These are phyloP conservation scores for Digitaria exilis DNA, from an alignment of 202 grass and related monocot species.

Conservation along the genomic window DNA sequence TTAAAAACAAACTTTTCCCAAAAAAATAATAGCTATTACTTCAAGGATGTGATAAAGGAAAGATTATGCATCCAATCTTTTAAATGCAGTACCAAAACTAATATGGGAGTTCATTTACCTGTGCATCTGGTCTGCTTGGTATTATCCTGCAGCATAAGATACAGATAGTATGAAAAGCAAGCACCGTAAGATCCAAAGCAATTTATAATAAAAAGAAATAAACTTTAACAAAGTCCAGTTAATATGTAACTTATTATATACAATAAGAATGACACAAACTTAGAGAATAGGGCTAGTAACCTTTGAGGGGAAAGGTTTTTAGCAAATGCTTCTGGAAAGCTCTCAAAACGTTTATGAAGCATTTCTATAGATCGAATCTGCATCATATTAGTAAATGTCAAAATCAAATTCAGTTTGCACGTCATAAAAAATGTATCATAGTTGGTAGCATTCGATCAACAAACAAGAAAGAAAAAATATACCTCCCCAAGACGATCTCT, in stretches of 20 bases:
- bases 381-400: conserved; percentile 34
- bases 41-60: conserved; percentile 1
- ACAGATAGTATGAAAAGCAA: conserved; percentile 29
- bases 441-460: conserved; percentile 14
- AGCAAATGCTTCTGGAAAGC: conserved; percentile 91
- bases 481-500: conserved; percentile 89
- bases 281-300: conserved; percentile 25
- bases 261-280: conserved; percentile 29
- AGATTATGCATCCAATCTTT: background rate
- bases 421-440: conserved; percentile 7
- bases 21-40: background rate
- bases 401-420: conserved; percentile 20
- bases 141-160: conserved; percentile 51
- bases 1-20: too few species aligned
- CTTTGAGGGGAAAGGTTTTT: conserved; percentile 68
- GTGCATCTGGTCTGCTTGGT: conserved; percentile 51
- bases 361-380: conserved; percentile 96
- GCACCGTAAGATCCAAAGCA: background rate
- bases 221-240: background rate
- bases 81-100: conserved; percentile 7
- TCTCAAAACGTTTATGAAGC: conserved; percentile 99
- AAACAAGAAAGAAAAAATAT: conserved; percentile 10
- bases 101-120: conserved; percentile 55
- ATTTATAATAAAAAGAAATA: conserved; percentile 22
- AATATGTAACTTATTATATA: background rate